A percentile compares a stretch with the other conserved stretches of the same genome.
These are phyloP conservation scores for Fraxinus cuspidata DNA, from an alignment of 257 asterid genomes.

Conservation along the genomic window DNA sequence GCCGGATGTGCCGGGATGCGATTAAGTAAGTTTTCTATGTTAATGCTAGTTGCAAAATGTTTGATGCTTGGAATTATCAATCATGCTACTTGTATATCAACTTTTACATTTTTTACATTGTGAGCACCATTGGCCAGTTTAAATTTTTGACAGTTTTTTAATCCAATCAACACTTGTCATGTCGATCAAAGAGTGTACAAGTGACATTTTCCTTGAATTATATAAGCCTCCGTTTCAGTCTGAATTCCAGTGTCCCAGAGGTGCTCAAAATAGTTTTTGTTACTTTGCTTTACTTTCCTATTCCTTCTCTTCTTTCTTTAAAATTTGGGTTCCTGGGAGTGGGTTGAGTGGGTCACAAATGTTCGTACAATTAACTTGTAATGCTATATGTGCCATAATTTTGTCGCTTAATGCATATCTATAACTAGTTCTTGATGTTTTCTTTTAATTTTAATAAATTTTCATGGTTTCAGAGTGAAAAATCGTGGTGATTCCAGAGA, in stretches of 20 bases:
- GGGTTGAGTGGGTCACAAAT: neutral
- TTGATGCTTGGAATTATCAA: neutral
- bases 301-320: neutral
- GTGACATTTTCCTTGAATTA: neutral
- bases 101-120: too few relatives aligned
- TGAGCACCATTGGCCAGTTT: too few relatives aligned
- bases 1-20: constrained; percentile 91
- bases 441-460: constrained; percentile 15
- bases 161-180: too few relatives aligned
- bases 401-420: neutral
- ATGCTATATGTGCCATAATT: neutral
- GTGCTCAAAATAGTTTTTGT: neutral
- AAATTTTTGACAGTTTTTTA: too few relatives aligned
- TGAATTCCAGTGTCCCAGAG: neutral
- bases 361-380: neutral
- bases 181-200: too few relatives aligned
- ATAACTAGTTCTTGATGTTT: neutral
- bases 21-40: constrained; percentile 67
- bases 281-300: neutral
- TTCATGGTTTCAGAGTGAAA: constrained; percentile 56
- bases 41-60: constrained; percentile 10
- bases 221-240: neutral
- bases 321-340: neutral
- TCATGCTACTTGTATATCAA: too few relatives aligned
- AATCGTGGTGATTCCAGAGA: constrained; percentile 63